Conservation (phyloP, 116 monocot species). For the Posidonia oceanica region DNA sequence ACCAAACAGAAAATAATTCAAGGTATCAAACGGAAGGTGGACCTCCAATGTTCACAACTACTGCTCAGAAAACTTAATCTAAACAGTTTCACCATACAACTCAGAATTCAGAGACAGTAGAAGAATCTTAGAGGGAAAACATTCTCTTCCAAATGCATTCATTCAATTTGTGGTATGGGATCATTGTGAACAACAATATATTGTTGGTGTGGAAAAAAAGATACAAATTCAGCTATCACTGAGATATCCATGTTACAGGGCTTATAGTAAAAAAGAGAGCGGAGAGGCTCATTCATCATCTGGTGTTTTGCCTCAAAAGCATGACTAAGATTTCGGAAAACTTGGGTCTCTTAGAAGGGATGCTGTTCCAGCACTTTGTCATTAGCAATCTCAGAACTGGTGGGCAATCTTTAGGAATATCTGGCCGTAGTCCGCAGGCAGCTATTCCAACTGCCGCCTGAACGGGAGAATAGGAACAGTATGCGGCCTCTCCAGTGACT, state of each 20-base stretch:
- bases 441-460: slow-evolving; percentile 94
- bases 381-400: slow-evolving; percentile 62
- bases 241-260: neutral
- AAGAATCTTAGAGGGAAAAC: no score
- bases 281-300: neutral
- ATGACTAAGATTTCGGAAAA: slow-evolving; percentile 52
- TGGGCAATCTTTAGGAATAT: slow-evolving; percentile 80
- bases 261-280: no score
- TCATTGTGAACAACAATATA: no score
- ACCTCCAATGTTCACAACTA: no score
- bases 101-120: no score
- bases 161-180: no score
- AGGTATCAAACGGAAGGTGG: no score
- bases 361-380: slow-evolving; percentile 78
- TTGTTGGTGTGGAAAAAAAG: no score
- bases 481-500: slow-evolving; percentile 78
- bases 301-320: slow-evolving; percentile 1
- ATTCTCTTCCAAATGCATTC: no score
- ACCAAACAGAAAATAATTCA: no score
- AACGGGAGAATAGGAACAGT: slow-evolving; percentile 83
- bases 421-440: slow-evolving; percentile 78
- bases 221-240: neutral
- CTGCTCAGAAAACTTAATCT: no score
- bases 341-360: slow-evolving; percentile 59
- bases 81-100: no score